Conservation (phyloP, 2,329 filamentous ascomycete genomes). For the Penicillium capsulatum region DNA sequence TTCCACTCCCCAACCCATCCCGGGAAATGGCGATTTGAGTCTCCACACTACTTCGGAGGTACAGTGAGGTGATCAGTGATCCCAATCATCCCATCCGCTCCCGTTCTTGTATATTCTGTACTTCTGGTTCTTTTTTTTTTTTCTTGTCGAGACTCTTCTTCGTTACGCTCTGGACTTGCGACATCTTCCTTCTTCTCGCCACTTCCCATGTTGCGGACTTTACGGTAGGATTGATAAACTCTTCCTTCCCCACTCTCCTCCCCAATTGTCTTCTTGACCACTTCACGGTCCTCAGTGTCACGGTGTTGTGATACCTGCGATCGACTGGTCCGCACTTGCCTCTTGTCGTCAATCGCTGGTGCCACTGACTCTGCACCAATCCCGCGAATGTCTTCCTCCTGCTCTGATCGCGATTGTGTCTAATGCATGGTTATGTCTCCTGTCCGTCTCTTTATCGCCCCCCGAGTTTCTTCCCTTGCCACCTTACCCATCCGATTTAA, state of each 20-base stretch:
- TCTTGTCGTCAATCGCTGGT: constrained; percentile 13
- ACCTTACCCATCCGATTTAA: constrained; percentile 10
- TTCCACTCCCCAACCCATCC: too few species aligned
- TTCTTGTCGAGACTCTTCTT: constrained; percentile 4
- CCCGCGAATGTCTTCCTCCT: constrained; percentile 11
- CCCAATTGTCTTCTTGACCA: constrained; percentile 14
- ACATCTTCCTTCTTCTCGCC: constrained; percentile 9
- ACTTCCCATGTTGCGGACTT: constrained; percentile 8
- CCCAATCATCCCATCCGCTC: constrained; percentile 8
- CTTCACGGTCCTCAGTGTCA: constrained; percentile 15
- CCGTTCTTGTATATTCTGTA: constrained; percentile 2
- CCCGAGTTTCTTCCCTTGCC: constrained; percentile 8
- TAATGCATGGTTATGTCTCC: constrained; percentile 15
- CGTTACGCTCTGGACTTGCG: background rate
- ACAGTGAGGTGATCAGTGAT: constrained; percentile 11
- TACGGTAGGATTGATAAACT: constrained; percentile 13
- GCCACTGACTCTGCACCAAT: constrained; percentile 21
- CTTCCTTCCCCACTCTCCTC: constrained; percentile 1
- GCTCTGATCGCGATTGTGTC: constrained; percentile 10
- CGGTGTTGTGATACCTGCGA: constrained; percentile 22
- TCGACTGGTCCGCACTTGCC: constrained; percentile 14
- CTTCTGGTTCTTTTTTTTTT: background rate
- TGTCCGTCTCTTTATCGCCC: constrained; percentile 10
- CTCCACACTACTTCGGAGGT: constrained; percentile 6
- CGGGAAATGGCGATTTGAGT: constrained; percentile 2